A percentile compares a stretch with the other conserved stretches of the same genome.
phyloP scores from a whole-genome alignment of 2,329 filamentous ascomycete genomes.

The Colletotrichum sp. region DNA sequence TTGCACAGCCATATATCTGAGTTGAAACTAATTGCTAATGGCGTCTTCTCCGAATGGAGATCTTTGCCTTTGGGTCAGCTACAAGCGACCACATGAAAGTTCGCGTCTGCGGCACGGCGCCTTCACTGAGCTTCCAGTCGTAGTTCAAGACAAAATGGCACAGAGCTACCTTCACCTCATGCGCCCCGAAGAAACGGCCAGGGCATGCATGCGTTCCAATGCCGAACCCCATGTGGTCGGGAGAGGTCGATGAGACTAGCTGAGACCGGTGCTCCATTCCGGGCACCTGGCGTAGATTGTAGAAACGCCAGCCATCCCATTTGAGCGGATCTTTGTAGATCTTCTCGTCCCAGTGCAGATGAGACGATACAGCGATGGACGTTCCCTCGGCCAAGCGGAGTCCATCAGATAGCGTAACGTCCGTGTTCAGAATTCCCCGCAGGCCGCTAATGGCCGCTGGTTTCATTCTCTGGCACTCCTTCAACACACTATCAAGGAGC shows the following conservation, averaged over 20 bases:
- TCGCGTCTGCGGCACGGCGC: neutral
- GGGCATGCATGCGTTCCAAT: conserved; percentile 44
- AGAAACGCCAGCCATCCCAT: neutral
- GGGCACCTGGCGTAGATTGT: neutral
- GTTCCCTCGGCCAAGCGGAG: neutral
- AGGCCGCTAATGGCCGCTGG: neutral
- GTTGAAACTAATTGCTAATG: neutral
- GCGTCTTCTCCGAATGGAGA: neutral
- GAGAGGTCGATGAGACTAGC: conserved; percentile 42
- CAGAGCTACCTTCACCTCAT: conserved; percentile 50
- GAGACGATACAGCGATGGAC: neutral
- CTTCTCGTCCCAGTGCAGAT: neutral
- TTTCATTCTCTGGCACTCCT: conserved; percentile 38
- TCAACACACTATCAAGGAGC: conserved; percentile 45
- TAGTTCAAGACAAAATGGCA: conserved; percentile 44
- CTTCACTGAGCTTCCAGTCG: conserved; percentile 28
- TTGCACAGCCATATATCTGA: neutral
- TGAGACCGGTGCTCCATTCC: conserved; percentile 32
- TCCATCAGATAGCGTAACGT: conserved; percentile 1
- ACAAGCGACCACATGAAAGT: conserved; percentile 6
- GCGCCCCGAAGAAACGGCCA: conserved; percentile 48
- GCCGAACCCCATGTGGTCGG: conserved; percentile 40
- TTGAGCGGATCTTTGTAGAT: neutral
- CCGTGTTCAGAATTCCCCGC: neutral
- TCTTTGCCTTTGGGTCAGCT: neutral